Evolutionary conservation across 306 rosid genomes (phyloP), one percentile per base, ranked within the genome.

Genomic region (Psophocarpus tetragonolobus): DNA sequence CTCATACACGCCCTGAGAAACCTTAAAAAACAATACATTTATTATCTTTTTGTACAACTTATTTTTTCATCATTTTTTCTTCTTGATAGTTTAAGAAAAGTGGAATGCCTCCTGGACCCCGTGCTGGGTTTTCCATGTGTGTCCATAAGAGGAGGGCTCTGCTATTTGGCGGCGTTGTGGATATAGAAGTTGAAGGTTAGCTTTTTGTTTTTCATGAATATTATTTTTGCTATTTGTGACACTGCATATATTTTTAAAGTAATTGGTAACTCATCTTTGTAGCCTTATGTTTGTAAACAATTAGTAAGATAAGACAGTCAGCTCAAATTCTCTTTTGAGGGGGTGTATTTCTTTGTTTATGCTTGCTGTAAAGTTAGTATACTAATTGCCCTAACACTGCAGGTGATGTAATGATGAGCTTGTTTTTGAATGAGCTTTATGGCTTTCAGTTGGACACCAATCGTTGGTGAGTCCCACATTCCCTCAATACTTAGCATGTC

Each of bases 61-160:
- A 36, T 58, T 71, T 66, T 71, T 79, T 58, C 48, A 62, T 77
- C 29, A 65, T 70, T 10, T 47, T 39, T 65, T 73, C 21, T 77
- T 78, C 80, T 73, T 83, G 67, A 65, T 72, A 95, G 99, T 97
- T 92, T 61, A 95, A 92, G 83, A 95, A 91, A 80, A 87, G 93
- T 80, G 99, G 99, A 85, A 95, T 95, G 97, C 99, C 97, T 68
- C 97, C 97, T 44, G 97, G 97, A 38, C 92, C 99, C 54, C 99
- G 97, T 77, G 99, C 99, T 54, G 99, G 99, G 83, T 95, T 92
- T 84, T 88, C 99, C 77, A 89, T 95, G 94, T 86, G 91, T 86
- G 87, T 95, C 79, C 99, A 95, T 76, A 95, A 95, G 88, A 95
- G 86, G 86, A 86, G 97, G 82, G 97, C 96, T 73, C 42, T 92